Evolutionary conservation across 1,139 yeast species (phyloP).

Genomic region (Taphrina communis): DNA sequence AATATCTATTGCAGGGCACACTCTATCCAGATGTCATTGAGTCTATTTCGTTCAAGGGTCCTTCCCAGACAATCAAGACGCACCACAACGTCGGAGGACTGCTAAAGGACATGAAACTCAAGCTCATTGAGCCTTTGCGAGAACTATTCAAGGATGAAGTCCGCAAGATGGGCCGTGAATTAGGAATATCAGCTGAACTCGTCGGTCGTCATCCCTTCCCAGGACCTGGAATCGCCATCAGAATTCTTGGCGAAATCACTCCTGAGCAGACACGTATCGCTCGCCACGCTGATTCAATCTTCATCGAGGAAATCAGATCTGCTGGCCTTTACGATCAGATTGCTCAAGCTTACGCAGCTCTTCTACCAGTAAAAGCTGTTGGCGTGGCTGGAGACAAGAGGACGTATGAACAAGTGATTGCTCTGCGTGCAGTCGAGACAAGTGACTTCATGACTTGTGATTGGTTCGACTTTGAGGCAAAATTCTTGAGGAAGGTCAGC

Average conservation of each 20-base stretch:
- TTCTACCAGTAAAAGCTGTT: slow-evolving; percentile 95
- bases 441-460: slow-evolving; percentile 99
- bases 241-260: slow-evolving; percentile 96
- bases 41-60: slow-evolving; percentile 98
- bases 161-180: slow-evolving; percentile 88
- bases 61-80: slow-evolving; percentile 98
- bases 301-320: slow-evolving; percentile 90
- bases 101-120: slow-evolving; percentile 95
- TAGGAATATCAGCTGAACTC: slow-evolving; percentile 94
- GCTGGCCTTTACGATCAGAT: slow-evolving; percentile 93
- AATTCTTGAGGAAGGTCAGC: slow-evolving; percentile 89
- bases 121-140: slow-evolving; percentile 96
- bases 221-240: slow-evolving; percentile 99
- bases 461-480: slow-evolving; percentile 94
- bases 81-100: slow-evolving; percentile 99
- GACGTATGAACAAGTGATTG: slow-evolving; percentile 98
- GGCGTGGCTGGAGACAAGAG: slow-evolving; percentile 99
- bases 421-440: slow-evolving; percentile 96
- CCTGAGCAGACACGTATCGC: slow-evolving; percentile 92
- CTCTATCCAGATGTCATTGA: slow-evolving; percentile 98
- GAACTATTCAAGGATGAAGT: slow-evolving; percentile 99
- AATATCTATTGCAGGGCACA: slow-evolving; percentile 94
- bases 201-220: slow-evolving; percentile 99
- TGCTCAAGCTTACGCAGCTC: slow-evolving; percentile 96
- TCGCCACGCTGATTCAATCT: slow-evolving; percentile 93